Conservation (phyloP, 495 filamentous ascomycete species). For the Talaromyces adpressus region DNA sequence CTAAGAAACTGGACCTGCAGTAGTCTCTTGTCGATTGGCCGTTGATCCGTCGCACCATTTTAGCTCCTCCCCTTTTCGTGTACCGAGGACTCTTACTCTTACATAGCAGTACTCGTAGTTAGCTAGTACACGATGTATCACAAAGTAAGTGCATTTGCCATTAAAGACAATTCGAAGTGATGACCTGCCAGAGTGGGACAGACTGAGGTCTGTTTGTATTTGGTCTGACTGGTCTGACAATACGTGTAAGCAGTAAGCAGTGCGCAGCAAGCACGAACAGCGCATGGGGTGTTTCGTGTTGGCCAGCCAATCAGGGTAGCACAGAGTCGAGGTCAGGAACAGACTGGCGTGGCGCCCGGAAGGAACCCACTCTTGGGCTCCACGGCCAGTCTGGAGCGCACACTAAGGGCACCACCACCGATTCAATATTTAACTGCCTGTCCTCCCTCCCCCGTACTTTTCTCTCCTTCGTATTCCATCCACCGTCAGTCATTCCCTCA, state of each 20-base stretch:
- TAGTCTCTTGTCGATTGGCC: background rate
- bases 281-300: background rate
- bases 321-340: background rate
- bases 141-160: too few species aligned
- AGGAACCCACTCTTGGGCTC: background rate
- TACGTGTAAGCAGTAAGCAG: too few species aligned
- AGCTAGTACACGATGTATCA: too few species aligned
- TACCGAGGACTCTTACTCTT: background rate
- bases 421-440: slow-evolving; percentile 7
- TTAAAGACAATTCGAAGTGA: too few species aligned
- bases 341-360: background rate
- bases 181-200: background rate
- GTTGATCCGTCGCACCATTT: background rate
- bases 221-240: background rate
- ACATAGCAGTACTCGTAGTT: too few species aligned
- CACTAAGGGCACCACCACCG: too few species aligned
- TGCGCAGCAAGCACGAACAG: background rate
- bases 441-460: slow-evolving; percentile 13
- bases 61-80: background rate
- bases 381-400: background rate
- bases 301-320: background rate
- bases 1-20: background rate
- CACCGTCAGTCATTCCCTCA: slow-evolving; percentile 15
- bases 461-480: slow-evolving; percentile 15
- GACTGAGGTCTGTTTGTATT: too few species aligned